These are phyloP conservation scores for Cryptococcus sp. DNA, from an alignment of 1,284 basidiomycete species.

Conservation along the genomic window DNA sequence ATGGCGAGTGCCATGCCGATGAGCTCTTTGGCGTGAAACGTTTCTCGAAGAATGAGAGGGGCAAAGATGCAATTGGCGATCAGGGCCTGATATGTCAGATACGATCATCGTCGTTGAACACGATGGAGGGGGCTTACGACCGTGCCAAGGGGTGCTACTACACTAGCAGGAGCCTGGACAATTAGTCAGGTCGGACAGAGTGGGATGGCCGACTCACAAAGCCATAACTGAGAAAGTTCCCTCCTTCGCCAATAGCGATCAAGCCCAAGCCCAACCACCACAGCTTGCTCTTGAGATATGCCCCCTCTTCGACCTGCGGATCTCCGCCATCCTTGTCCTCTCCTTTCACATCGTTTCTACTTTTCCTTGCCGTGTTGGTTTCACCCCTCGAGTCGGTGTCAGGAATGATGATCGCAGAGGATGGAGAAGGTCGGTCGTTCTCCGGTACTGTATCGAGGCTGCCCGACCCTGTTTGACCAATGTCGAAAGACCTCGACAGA, in stretches of 20 bases:
- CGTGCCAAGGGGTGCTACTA: conserved; percentile 92
- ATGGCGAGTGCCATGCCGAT: conserved; percentile 77
- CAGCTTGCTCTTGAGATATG: conserved; percentile 73
- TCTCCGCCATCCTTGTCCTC: conserved; percentile 4
- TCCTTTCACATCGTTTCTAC: conserved; percentile 5
- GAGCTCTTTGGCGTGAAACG: conserved; percentile 62
- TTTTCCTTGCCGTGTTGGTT: neutral
- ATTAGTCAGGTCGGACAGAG: too few relatives aligned
- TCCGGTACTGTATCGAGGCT: neutral
- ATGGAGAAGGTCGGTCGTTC: neutral
- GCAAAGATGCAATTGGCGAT: conserved; percentile 94
- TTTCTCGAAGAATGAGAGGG: conserved; percentile 63
- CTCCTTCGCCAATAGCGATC: conserved; percentile 86
- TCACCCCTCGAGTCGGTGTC: too few relatives aligned
- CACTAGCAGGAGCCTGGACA: conserved; percentile 64
- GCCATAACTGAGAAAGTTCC: conserved; percentile 85
- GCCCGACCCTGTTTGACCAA: too few relatives aligned
- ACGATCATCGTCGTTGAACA: neutral
- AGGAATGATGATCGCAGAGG: neutral
- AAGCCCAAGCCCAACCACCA: conserved; percentile 90
- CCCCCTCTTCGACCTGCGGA: conserved; percentile 36
- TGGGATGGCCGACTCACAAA: conserved; percentile 52
- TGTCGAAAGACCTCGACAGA: too few relatives aligned
- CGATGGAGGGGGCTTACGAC: conserved; percentile 52
- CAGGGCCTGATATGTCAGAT: conserved; percentile 51